Evolutionary conservation across 768 basidiomycete species (phyloP).

Genomic region (Naematelia aurantialba): DNA sequence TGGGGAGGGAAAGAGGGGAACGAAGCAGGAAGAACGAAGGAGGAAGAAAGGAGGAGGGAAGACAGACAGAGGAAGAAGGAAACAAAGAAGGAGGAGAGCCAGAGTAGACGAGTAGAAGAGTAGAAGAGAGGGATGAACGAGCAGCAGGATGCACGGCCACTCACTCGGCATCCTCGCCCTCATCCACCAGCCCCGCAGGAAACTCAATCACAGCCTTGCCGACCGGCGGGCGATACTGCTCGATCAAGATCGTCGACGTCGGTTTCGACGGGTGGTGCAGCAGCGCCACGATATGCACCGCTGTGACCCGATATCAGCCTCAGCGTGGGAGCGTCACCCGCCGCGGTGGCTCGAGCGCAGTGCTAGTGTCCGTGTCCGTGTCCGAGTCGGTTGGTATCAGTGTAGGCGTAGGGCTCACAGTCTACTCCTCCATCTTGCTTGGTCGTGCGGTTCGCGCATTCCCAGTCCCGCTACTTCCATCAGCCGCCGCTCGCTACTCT

Average conservation of each 20-base stretch:
- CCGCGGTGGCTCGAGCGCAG: background rate
- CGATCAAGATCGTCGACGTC: conserved; percentile 70
- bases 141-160: conserved; percentile 2
- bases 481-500: conserved; percentile 1
- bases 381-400: background rate
- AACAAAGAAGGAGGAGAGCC: background rate
- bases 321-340: background rate
- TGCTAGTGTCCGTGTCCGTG: background rate
- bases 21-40: too few relatives aligned
- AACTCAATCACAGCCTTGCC: conserved; percentile 63
- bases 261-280: conserved; percentile 60
- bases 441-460: conserved; percentile 78
- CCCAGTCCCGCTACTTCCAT: conserved; percentile 69
- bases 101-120: background rate
- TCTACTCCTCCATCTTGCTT: conserved; percentile 73
- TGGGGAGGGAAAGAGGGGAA: too few relatives aligned
- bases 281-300: conserved; percentile 78
- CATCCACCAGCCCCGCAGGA: conserved; percentile 70
- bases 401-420: conserved; percentile 53
- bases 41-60: background rate
- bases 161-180: conserved; percentile 72
- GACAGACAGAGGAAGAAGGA: background rate
- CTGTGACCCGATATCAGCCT: too few relatives aligned
- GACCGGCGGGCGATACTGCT: conserved; percentile 87
- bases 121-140: background rate